Evolutionary conservation across 768 basidiomycete genomes (phyloP), one percentile per base, ranked within the genome.

Genomic region (Naganishia randhawae): DNA sequence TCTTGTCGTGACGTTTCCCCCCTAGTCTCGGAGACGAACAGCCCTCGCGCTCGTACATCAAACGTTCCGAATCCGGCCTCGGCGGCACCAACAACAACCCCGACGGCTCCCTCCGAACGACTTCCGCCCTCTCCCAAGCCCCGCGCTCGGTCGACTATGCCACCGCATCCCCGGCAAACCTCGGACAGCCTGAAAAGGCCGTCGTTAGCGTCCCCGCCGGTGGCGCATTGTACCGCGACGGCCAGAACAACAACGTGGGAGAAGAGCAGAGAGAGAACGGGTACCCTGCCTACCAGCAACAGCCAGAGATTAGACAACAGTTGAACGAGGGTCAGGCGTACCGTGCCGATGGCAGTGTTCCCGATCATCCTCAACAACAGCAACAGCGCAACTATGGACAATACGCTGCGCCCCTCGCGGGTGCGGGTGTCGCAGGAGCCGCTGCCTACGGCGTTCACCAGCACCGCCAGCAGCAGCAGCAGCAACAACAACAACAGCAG

Each of bases 381-480:
- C 52, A 54, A 35, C 42, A 57, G 16, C 25, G n/a, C n/a, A 61
- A 63, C 19, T 50, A 69, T 22, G 62, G 25, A 17, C 69, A 64
- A 64, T 33, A 65, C 42, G 52, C 53, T 25, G 63, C 57, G 14
- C 52, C 69, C 2, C 33, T 45, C 10, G 70, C 62, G 27, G 68
- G 64, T 8, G 70, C 48, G 0, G 70, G 63, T n/a, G 48, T 19
- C 27, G 69, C 62, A 37, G 71, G 66, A 10, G 66, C 69, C 17
- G 72, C 72, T 31, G 76, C 75, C 35, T 71, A 75, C 31, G 69
- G 75, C 50, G 54, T 73, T 22, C 72, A 74, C 11, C 69, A 55
- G 29, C 69, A 74, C 16, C 69, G 71, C 22, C 78, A 79, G 37
- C 45, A 63, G 51, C 73, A 71, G 16, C 62, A 77, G 48, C 69